Conservation (phyloP, 2,329 filamentous ascomycete species). For the Sclerotinia trifoliorum region DNA sequence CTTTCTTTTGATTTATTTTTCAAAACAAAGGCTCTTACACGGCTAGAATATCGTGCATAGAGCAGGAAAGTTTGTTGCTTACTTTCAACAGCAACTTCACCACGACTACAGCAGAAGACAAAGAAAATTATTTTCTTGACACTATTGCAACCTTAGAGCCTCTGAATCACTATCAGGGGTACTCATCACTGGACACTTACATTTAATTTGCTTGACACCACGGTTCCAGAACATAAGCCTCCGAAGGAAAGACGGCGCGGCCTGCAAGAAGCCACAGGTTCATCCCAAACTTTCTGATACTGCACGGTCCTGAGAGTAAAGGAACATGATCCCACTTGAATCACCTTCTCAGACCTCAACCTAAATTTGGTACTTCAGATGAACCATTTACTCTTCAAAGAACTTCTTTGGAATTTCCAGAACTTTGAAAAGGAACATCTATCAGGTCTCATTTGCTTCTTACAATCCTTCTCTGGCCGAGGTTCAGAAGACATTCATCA, state of each 20-base stretch:
- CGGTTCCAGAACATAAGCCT: constrained; percentile 36
- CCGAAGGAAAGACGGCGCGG: constrained; percentile 32
- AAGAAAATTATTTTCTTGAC: constrained; percentile 19
- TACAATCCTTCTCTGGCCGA: constrained; percentile 20
- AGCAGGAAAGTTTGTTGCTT: constrained; percentile 23
- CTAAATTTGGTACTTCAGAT: constrained; percentile 36
- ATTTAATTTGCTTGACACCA: constrained; percentile 33
- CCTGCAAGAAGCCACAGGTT: constrained; percentile 41
- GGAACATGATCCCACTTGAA: constrained; percentile 37
- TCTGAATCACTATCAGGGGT: constrained; percentile 31
- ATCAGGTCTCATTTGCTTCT: constrained; percentile 32
- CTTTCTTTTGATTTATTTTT: constrained; percentile 33
- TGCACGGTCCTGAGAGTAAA: constrained; percentile 36
- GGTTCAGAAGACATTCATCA: constrained; percentile 11
- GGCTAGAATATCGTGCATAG: constrained; percentile 24
- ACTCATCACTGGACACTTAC: constrained; percentile 33
- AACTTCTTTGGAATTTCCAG: constrained; percentile 37
- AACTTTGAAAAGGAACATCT: constrained; percentile 30
- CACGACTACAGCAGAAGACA: constrained; percentile 18
- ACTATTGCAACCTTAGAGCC: constrained; percentile 31
- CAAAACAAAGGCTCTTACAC: constrained; percentile 36
- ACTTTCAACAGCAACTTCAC: constrained; percentile 23
- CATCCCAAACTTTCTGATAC: constrained; percentile 39
- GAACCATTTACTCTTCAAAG: constrained; percentile 30
- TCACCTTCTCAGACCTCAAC: constrained; percentile 32